Percentiles rank a stretch among this genome's conserved stretches.
Conservation (phyloP, 805 yeast species). For the Metschnikowia colocasiae region DNA sequence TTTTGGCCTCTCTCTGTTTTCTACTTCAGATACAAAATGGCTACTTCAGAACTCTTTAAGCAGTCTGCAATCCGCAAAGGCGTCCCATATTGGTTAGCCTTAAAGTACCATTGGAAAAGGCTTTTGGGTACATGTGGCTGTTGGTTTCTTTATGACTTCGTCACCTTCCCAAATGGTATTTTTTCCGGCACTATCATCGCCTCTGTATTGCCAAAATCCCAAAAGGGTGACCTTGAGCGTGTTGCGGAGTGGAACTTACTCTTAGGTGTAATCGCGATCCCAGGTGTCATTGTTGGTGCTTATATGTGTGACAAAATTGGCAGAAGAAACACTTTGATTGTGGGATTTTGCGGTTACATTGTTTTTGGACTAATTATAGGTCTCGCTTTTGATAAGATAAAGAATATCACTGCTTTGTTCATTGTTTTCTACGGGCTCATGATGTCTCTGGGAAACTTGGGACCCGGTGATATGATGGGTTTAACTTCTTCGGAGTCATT, state of each 20-base stretch:
- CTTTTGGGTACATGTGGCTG: constrained; percentile 67
- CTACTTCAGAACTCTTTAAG: constrained; percentile 59
- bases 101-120: constrained; percentile 66
- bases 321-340: constrained; percentile 65
- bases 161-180: constrained; percentile 75
- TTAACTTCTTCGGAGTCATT: constrained; percentile 59
- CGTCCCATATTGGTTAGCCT: constrained; percentile 51
- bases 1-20: constrained; percentile 71
- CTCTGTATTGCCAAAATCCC: constrained; percentile 37
- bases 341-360: constrained; percentile 68
- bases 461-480: constrained; percentile 78
- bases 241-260: constrained; percentile 74
- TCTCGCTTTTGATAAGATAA: constrained; percentile 53
- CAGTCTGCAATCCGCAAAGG: constrained; percentile 56
- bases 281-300: constrained; percentile 74
- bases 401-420: constrained; percentile 58
- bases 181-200: constrained; percentile 61
- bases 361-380: constrained; percentile 72
- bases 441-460: constrained; percentile 67
- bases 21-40: constrained; percentile 68
- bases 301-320: constrained; percentile 61
- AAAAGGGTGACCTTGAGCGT: constrained; percentile 42
- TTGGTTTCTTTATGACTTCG: constrained; percentile 81
- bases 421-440: constrained; percentile 70
- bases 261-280: constrained; percentile 61